Percentiles rank a stretch among this genome's conserved stretches.
phyloP scores from a whole-genome alignment of 2,329 filamentous ascomycete genomes.

The Aureobasidium sp. region DNA sequence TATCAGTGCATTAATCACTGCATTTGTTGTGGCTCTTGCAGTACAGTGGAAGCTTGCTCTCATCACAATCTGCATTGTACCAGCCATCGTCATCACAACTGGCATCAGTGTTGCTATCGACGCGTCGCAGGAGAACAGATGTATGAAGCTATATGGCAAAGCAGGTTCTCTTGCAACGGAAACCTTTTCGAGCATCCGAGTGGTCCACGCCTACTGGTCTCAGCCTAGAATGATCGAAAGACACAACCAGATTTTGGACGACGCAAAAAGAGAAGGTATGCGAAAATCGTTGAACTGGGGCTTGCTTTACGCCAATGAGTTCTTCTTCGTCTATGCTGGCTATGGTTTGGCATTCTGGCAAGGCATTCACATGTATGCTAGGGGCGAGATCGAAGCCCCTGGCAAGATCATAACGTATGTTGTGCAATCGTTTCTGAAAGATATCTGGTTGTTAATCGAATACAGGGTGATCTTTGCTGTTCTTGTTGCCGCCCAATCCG shows the following conservation, averaged over 20 bases:
- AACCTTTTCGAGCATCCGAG: constrained; percentile 43
- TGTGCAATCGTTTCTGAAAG: not conserved
- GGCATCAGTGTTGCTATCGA: not conserved
- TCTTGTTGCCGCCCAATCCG: constrained; percentile 85
- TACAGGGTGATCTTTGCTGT: constrained; percentile 28
- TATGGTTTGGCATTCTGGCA: not conserved
- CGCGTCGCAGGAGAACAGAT: not conserved
- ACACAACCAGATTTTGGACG: not conserved
- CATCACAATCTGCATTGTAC: constrained; percentile 54
- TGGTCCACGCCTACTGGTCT: constrained; percentile 47
- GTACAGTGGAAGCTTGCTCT: constrained; percentile 56
- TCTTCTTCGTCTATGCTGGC: not conserved
- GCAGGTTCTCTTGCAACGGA: constrained; percentile 29
- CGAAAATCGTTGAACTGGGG: not conserved
- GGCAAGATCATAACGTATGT: constrained; percentile 6
- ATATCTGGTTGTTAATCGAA: not conserved
- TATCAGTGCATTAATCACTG: constrained; percentile 56
- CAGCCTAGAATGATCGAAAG: not conserved
- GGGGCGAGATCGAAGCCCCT: not conserved
- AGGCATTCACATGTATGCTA: not conserved
- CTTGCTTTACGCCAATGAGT: not conserved
- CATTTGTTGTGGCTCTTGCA: constrained; percentile 50
- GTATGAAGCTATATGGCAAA: not conserved
- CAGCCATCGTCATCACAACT: constrained; percentile 33
- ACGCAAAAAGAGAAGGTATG: not conserved